Base-by-base conservation (phyloP, 768 basidiomycete genomes). In the Boletus edulis region DNA sequence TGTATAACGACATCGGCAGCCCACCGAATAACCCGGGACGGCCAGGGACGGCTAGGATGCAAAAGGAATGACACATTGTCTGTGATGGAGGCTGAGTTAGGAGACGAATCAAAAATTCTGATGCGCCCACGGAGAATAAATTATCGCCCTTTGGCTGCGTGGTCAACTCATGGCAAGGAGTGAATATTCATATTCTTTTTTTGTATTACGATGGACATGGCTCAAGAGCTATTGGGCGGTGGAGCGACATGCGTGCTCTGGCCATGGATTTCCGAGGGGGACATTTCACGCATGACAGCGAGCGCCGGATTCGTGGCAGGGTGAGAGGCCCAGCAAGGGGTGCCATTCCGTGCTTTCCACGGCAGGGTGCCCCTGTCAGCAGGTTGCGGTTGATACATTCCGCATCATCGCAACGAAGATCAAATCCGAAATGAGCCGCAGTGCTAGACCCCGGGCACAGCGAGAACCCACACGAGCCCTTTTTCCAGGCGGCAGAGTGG, bases 321-420 rank as follows among this genome's bases (percentile, higher is more conserved):
- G 57, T 62, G 63, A 44, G 54, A 62, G 54, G 37, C 22, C 42
- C 40, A 45, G 45, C 48, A 56, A 55, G 65, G 62, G 58, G 50
- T 18, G 48, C 54, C 56, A 56, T 49, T 51, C 31, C 14, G 18
- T 46, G n/a, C 47, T 51, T 70, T 70, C 70, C 68, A 69, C 70
- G 70, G 40, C 31, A 22, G 27, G 52, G 42, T 68, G 53, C 66
- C 70, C 68, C 68, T 69, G 65, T 69, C 57, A 56, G 45, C 55
- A 47, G 50, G 43, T 60, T 38, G 37, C 46, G 40, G 46, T 44
- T 59, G 50, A 60, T 35, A 52, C 32, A 46, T 56, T 55, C 42
- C 52, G 43, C 64, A 57, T 52, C 68, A 67, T 65, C 61, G 58
- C 54, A 60, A 66, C 60, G 57, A 63, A 59, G 67, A 65, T 67